Evolutionary conservation across 768 basidiomycete species (phyloP).

Genomic region (Glaciozyma antarctica): DNA sequence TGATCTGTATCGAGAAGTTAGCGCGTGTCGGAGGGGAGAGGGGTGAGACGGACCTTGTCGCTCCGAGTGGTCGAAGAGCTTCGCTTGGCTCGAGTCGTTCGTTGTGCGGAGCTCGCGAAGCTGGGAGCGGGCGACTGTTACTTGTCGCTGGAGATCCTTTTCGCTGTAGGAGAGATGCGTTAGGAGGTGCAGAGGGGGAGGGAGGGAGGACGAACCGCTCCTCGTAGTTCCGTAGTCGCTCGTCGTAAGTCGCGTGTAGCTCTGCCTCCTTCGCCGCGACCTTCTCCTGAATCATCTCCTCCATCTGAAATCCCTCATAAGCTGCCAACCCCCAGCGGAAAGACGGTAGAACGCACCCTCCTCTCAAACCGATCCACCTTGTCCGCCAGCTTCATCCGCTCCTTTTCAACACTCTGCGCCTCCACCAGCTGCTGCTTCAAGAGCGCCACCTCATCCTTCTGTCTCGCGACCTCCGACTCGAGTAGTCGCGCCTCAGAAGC

Average conservation of each 20-base stretch:
- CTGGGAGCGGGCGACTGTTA: slow-evolving; percentile 76
- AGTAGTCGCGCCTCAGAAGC: slow-evolving; percentile 69
- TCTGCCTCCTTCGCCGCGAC: slow-evolving; percentile 91
- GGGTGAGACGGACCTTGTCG: slow-evolving; percentile 57
- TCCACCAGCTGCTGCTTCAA: slow-evolving; percentile 55
- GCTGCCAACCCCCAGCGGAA: background rate
- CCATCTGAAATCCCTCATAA: slow-evolving; percentile 57
- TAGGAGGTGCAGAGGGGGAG: no score
- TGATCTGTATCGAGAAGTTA: slow-evolving; percentile 53
- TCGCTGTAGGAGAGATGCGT: slow-evolving; percentile 49
- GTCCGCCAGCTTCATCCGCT: slow-evolving; percentile 31
- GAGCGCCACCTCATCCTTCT: slow-evolving; percentile 73
- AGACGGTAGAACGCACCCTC: slow-evolving; percentile 16
- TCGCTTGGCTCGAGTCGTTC: slow-evolving; percentile 86
- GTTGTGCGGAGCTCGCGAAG: slow-evolving; percentile 80
- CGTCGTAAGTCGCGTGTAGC: slow-evolving; percentile 91
- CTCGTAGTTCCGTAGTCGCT: slow-evolving; percentile 88
- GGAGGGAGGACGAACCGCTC: slow-evolving; percentile 56
- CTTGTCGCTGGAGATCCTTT: slow-evolving; percentile 83
- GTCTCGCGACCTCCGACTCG: slow-evolving; percentile 59
- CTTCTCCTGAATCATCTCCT: slow-evolving; percentile 78
- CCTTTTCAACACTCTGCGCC: slow-evolving; percentile 31
- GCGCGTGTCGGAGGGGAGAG: background rate
- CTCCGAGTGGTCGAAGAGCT: slow-evolving; percentile 79
- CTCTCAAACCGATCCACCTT: slow-evolving; percentile 33